Base-by-base conservation (phyloP, 2,329 filamentous ascomycete species). In the Rhexocercosporidium sp. region DNA sequence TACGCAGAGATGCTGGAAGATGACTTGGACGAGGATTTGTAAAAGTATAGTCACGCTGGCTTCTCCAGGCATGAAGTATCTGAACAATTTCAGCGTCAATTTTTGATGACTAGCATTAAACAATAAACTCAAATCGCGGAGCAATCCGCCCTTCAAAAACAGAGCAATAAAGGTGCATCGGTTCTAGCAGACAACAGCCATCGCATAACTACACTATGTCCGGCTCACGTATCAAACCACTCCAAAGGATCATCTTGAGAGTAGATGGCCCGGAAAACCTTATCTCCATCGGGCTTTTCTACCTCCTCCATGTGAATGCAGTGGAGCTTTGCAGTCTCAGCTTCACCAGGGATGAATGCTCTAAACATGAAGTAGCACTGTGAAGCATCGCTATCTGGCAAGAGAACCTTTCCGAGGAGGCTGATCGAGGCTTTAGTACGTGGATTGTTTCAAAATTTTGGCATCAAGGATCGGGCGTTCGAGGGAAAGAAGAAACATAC, bases 1-100 rank as follows among this genome's bases (percentile, higher is more conserved):
- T 99, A 98, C 79, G 95, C 94, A 18, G 92, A 91, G 74, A 85
- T 97, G 81, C 80, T 97, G 78, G 92, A 85, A 3, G 86, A 88
- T 70, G 92, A 96, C 61, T 88, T 89, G 69, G 89, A 89, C 68
- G 77, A 78, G 59, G 73, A 76, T 68, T 64, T 72, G 59, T 66
- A 65, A 66, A 29, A 25, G 59, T 9, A 11, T 9, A n/a, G 25
- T 66, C 20, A 47, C 8, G 54, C 7, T 29, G 34, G 34, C 20
- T 54, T 34, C 3, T 22, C 7, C 27, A 8, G 18, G 22, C 31
- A 14, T 12, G 7, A 49, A 27, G n/a, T 61, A 16, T 34, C 8
- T 20, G 41, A 49, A 61, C 51, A 12, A 14, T 12, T n/a, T 41
- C 20, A 56, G n/a, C 14, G 7, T 34, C 18, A n/a, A 46, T 31